Percentiles rank a stretch among this genome's conserved stretches.
Conservation (phyloP, 2,329 filamentous ascomycete genomes). For the Mycosphaerelloides madeirae region DNA sequence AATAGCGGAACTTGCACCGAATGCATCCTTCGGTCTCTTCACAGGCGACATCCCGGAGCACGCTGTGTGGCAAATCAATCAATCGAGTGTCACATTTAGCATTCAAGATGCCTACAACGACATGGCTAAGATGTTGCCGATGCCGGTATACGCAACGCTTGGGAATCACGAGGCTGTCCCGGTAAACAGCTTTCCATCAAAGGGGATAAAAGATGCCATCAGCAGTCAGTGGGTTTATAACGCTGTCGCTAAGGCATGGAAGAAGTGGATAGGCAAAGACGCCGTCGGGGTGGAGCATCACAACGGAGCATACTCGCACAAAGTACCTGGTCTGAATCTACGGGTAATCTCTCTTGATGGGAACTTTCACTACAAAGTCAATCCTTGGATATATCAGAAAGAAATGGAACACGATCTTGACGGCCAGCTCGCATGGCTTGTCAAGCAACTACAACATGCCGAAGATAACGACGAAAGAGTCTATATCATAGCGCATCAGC, state of each 20-base stretch:
- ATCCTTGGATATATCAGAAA: slow-evolving; percentile 53
- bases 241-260: slow-evolving; percentile 45
- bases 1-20: slow-evolving; percentile 35
- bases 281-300: slow-evolving; percentile 31
- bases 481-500: slow-evolving; percentile 57
- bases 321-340: slow-evolving; percentile 41
- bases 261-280: slow-evolving; percentile 44
- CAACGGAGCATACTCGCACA: slow-evolving; percentile 49
- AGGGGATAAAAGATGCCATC: slow-evolving; percentile 5
- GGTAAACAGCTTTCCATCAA: slow-evolving; percentile 21
- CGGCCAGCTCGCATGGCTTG: slow-evolving; percentile 52
- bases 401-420: slow-evolving; percentile 50
- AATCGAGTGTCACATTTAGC: slow-evolving; percentile 31
- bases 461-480: slow-evolving; percentile 51
- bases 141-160: slow-evolving; percentile 48
- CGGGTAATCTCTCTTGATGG: slow-evolving; percentile 58
- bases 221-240: slow-evolving; percentile 52
- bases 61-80: slow-evolving; percentile 37
- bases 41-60: slow-evolving; percentile 58
- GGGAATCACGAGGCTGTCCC: slow-evolving; percentile 53
- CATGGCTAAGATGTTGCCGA: slow-evolving; percentile 41
- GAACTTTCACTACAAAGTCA: slow-evolving; percentile 56
- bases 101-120: slow-evolving; percentile 44
- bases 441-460: slow-evolving; percentile 49
- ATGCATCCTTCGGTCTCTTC: slow-evolving; percentile 54